Conservation (phyloP, 2,329 filamentous ascomycete species). For the Graphiopsis chlorocephala region DNA sequence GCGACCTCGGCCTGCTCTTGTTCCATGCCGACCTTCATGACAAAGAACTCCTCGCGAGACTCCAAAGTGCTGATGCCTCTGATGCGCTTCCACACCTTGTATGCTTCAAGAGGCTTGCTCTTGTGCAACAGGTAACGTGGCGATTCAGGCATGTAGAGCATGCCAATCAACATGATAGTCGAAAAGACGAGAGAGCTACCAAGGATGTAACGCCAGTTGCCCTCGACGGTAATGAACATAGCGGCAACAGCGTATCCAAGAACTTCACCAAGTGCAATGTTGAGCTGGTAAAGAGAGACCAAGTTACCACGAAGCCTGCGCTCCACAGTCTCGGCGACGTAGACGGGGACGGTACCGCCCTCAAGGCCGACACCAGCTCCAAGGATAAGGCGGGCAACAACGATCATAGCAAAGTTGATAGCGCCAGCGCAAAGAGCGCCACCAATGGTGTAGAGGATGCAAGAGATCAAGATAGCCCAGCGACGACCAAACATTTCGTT, state of each 20-base stretch:
- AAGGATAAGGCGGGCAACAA: slow-evolving; percentile 65
- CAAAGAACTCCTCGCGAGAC: slow-evolving; percentile 66
- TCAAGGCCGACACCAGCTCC: slow-evolving; percentile 70
- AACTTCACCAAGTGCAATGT: slow-evolving; percentile 72
- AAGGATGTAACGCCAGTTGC: slow-evolving; percentile 72
- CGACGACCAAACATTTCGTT: slow-evolving; percentile 68
- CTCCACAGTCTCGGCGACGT: slow-evolving; percentile 71
- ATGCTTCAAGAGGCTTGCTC: slow-evolving; percentile 57
- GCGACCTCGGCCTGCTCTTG: slow-evolving; percentile 51
- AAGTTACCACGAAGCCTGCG: slow-evolving; percentile 66
- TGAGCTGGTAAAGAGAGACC: slow-evolving; percentile 72
- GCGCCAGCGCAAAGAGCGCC: slow-evolving; percentile 66
- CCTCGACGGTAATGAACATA: slow-evolving; percentile 67
- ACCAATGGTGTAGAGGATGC: slow-evolving; percentile 67
- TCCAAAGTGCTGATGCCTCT: slow-evolving; percentile 58
- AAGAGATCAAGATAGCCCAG: slow-evolving; percentile 67
- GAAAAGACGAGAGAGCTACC: slow-evolving; percentile 70
- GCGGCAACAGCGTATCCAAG: slow-evolving; percentile 70
- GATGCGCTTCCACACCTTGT: slow-evolving; percentile 70
- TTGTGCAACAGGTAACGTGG: slow-evolving; percentile 71
- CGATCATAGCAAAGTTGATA: slow-evolving; percentile 69
- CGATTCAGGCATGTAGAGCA: slow-evolving; percentile 69
- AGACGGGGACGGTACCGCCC: slow-evolving; percentile 71
- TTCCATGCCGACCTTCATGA: slow-evolving; percentile 65
- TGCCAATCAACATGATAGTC: slow-evolving; percentile 56